Percentiles rank a stretch among this genome's conserved stretches.
phyloP scores from a whole-genome alignment of 2,329 filamentous ascomycete genomes.

The Fusarium tanahbumbuense region DNA sequence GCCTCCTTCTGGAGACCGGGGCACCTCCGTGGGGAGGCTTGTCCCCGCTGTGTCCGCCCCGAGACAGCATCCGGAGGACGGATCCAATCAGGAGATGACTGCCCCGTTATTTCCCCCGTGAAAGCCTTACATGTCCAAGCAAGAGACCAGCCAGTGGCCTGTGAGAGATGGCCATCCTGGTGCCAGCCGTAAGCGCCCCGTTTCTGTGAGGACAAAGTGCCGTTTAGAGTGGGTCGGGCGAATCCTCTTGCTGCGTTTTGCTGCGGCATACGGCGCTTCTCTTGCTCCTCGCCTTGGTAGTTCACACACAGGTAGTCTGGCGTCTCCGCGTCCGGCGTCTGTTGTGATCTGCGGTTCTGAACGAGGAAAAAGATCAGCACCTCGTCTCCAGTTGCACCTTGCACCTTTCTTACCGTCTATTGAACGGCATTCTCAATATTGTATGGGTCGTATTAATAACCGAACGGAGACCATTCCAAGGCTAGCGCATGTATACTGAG shows the following conservation, averaged over 20 bases:
- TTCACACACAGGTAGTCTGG: not conserved
- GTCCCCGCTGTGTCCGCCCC: conserved; percentile 36
- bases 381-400: too few species aligned
- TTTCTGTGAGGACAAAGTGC: conserved; percentile 29
- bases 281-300: conserved; percentile 18
- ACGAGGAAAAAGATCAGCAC: not conserved
- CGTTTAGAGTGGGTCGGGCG: conserved; percentile 14
- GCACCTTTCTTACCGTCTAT: conserved; percentile 1
- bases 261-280: conserved; percentile 6
- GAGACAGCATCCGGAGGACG: conserved; percentile 35
- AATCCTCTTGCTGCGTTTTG: conserved; percentile 16
- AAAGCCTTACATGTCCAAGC: conserved; percentile 25
- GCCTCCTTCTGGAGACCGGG: conserved; percentile 17
- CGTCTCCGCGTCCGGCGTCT: conserved; percentile 35
- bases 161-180: conserved; percentile 12
- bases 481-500: conserved; percentile 27
- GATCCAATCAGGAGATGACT: conserved; percentile 20
- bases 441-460: conserved; percentile 7
- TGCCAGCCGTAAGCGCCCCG: conserved; percentile 28
- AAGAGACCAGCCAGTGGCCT: conserved; percentile 19
- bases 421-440: not conserved
- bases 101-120: conserved; percentile 3
- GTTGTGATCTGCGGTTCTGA: conserved; percentile 7
- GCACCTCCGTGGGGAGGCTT: conserved; percentile 34
- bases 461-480: conserved; percentile 16